A percentile compares a stretch with the other conserved stretches of the same genome.
phyloP scores from a whole-genome alignment of 2,329 filamentous ascomycete species.

The Rhynchosporium agropyri region DNA sequence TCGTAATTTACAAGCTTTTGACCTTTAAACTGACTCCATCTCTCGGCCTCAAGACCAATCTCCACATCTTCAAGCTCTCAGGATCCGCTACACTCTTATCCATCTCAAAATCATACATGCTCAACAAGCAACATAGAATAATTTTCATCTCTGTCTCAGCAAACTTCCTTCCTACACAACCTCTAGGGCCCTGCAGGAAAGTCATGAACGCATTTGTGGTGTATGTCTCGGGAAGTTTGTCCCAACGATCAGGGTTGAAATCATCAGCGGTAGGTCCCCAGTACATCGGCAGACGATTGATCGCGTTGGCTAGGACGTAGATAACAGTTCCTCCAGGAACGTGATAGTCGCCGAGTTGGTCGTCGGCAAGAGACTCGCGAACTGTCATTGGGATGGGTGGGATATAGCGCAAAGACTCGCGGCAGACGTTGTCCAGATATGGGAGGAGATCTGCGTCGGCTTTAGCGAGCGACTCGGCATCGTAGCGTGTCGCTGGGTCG shows the following conservation, averaged over 20 bases:
- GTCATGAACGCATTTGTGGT: conserved; percentile 45
- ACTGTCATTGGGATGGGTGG: conserved; percentile 51
- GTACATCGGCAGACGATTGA: conserved; percentile 46
- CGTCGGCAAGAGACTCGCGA: conserved; percentile 47
- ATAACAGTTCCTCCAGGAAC: conserved; percentile 49
- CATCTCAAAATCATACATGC: conserved; percentile 43
- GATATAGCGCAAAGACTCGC: conserved; percentile 50
- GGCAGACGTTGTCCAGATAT: conserved; percentile 51
- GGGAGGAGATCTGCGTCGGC: conserved; percentile 47
- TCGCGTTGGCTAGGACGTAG: conserved; percentile 48
- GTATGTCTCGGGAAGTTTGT: conserved; percentile 44
- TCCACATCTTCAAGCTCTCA: conserved; percentile 53
- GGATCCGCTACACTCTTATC: conserved; percentile 46
- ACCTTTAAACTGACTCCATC: conserved; percentile 47
- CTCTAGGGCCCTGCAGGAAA: conserved; percentile 42
- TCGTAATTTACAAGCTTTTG: conserved; percentile 9
- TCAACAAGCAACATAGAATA: conserved; percentile 42
- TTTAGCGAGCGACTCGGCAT: conserved; percentile 38
- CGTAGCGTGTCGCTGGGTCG: conserved; percentile 41
- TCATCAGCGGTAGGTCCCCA: conserved; percentile 47
- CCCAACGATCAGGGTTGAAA: conserved; percentile 50
- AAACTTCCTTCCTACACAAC: conserved; percentile 43
- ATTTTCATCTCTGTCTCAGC: conserved; percentile 45
- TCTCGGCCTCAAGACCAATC: conserved; percentile 49
- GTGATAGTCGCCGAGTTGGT: conserved; percentile 46